Evolutionary conservation across 2,329 filamentous ascomycete species (phyloP), one percentile per base, ranked within the genome.

Genomic region (Cytospora leucostoma): DNA sequence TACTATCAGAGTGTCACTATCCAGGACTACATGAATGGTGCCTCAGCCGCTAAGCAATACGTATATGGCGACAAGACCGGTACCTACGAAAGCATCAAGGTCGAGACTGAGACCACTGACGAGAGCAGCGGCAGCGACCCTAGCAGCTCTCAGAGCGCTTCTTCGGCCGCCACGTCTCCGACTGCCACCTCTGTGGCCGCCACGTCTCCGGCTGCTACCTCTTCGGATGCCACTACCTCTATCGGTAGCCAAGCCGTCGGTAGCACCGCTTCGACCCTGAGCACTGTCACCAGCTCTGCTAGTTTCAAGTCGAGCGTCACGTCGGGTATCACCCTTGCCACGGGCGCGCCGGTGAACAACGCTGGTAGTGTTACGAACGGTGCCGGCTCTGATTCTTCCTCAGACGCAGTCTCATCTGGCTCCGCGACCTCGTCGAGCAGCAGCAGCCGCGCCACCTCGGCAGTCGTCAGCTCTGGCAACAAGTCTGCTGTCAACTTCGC

Each of bases 1-100:
- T 81, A 82, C 78, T 86, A 86, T 82, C 78, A 84, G 78, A 79
- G 76, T 71, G 73, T 86, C 68, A 79, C 74, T 67, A 80, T 87
- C 66, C 71, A 75, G 69, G 83, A 87, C 76, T 84, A 82, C 75
- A 77, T 78, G 71, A 83, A 83, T 72, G 80, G 80, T 67, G 75
- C 76, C 58, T 70, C 77, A 63, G 74, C 75, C 60, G 80, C 81
- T 67, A 80, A 77, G 71, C 74, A 82, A 75, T 87, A 87, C 77
- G 70, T 76, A 64, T 87, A 80, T 70, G 70, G 73, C 21, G 83
- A 83, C 75, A 73, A 77, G 66, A 76, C 76, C 65, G 84, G 84
- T 69, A 77, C 71, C 62, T 82, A 76, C 74, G 64, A 78, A 69
- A 82, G 78, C 77, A 85, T 86, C 77, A 73, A 80, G 68, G 75